Evolutionary conservation across 768 basidiomycete species (phyloP), one percentile per base, ranked within the genome.

Genomic region (Mycena filopes): DNA sequence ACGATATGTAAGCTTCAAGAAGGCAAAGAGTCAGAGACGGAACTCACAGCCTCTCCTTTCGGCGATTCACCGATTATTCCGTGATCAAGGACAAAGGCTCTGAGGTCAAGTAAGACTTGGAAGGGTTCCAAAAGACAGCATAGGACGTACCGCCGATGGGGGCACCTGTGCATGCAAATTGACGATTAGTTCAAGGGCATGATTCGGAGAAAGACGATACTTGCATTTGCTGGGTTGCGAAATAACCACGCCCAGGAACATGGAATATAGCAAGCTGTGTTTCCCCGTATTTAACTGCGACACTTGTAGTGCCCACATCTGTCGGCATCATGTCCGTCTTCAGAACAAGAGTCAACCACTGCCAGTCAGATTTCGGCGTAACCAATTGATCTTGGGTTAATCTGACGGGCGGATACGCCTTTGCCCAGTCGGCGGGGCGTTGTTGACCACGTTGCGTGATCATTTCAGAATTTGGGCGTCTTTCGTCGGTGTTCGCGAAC

Each of bases 341-440:
- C 18, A 73, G 78, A 3, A 85, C 87, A 36, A 91, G 70, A 41
- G 75, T 77, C 5, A 79, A 70, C 89, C 89, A 92, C 50, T 74
- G 74, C 91, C 89, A 92, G 31, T 83, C 71, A 3, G 73, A 70
- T 55, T 83, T 85, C 0, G 84, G 84, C 1, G 83, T 79, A 3
- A 72, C 58, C 43, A 89, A 69, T 48, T 80, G 74, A 18, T 77
- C 73, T 47, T 73, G 64, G 26, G 74, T 68, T 29, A 89, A 74
- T 60, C 84, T 85, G n/a, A 82, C 75, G 0, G 85, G 74, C 5
- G 85, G 80, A 46, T 81, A 82, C 20, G 80, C 78, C 71, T 88
- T 87, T 1, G 89, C 84, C 91, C 91, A 93, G 62, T 91, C 84
- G 8, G 88, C 88, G 1, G 90, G 89, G 25, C 89, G 82, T 15